phyloP scores from a whole-genome alignment of 257 asterid genomes.

The Solanum neorickii region DNA sequence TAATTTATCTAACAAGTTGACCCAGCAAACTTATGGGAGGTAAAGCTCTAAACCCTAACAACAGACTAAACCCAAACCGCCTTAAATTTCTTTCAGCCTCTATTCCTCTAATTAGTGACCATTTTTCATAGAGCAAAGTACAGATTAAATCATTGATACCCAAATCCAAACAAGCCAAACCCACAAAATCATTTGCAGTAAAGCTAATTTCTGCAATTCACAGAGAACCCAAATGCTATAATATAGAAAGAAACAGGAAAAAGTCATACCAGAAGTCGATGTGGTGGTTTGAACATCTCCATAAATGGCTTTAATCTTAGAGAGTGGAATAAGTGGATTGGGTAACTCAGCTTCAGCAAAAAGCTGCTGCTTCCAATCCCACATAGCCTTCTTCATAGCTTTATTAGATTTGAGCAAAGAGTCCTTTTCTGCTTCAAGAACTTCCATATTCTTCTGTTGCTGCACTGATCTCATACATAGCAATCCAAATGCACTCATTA shows the following conservation, averaged over 20 bases:
- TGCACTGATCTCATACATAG: constrained; percentile 36
- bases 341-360: constrained; percentile 35
- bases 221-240: not conserved
- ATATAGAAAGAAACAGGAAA: not conserved
- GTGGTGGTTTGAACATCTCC: constrained; percentile 34
- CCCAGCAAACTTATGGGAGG: not conserved
- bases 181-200: not conserved
- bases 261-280: not conserved
- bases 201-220: not conserved
- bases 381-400: constrained; percentile 38
- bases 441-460: constrained; percentile 41
- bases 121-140: not conserved
- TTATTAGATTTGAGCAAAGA: constrained; percentile 41
- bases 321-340: constrained; percentile 42
- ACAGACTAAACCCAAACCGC: not conserved
- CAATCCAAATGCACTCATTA: constrained; percentile 36
- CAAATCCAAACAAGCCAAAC: not conserved
- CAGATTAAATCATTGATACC: not conserved
- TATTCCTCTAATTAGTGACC: not conserved
- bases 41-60: not conserved
- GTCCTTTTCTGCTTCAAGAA: constrained; percentile 54
- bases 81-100: not conserved
- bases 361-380: constrained; percentile 87
- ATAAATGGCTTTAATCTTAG: constrained; percentile 65
- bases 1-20: not conserved